Evolutionary conservation across 2,329 filamentous ascomycete species (phyloP), one percentile per base, ranked within the genome.

Genomic region (Apiospora aurea): DNA sequence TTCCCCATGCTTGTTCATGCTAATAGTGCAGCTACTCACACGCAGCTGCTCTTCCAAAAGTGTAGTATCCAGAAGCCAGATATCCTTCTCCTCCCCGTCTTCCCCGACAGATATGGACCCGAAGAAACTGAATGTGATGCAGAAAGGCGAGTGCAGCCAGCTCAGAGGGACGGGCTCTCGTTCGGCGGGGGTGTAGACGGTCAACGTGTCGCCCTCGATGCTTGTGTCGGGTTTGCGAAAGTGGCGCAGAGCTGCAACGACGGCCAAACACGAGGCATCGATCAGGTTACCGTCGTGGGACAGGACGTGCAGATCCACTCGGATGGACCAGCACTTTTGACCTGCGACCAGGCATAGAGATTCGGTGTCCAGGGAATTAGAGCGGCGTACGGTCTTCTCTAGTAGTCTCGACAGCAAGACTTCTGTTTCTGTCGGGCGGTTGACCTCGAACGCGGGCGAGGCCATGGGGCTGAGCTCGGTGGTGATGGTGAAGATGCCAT

Each of bases 401-500:
- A 99, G 91, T 57, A 96, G 89, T 46, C 96, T 92, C 13, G 95
- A 95, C 41, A 98, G 90, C 57, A 97, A 89, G 2, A 95, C 88
- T 83, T 98, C 96, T 71, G 92, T 89, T 77, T 97, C 93, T 74
- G 92, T 95, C 67, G 93, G 93, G 70, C 94, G 90, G 81, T 93
- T 94, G 76, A 93, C 90, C 82, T 98, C 95, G 83, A 97, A 97
- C 46, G 93, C 92, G 18, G 96, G 95, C 67, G 94, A 95, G 41
- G 94, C 93, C 92, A 98, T 97, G 68, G 96, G 94, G 74, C 93
- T 94, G 78, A 99, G 90, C 81, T 98, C 96, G 71, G 95, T 93
- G 70, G 92, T 89, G 80, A 98, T 98, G 77, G 92, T 95, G 86
- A 98, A 98, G 82, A 97, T 89, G 81, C 96, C 96, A 81, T 98